These are phyloP conservation scores for Glebionis coronaria DNA, from an alignment of 129 eudicot species.

Conservation along the genomic window DNA sequence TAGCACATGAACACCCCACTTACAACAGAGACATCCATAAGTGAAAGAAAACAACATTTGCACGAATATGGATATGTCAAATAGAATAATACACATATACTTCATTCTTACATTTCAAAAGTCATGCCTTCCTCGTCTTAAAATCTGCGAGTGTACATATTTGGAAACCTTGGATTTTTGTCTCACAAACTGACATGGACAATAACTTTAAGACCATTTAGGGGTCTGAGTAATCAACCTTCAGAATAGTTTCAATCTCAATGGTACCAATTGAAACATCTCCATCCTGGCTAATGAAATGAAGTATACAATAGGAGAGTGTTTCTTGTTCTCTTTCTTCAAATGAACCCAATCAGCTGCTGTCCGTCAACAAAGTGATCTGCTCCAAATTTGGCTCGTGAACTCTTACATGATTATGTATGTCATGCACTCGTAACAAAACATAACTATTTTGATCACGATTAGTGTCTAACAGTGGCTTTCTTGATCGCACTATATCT, in stretches of 20 bases:
- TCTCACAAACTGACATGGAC: conserved; percentile 77
- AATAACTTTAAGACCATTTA: conserved; percentile 74
- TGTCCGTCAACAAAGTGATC: conserved; percentile 67
- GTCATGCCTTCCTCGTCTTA: no score
- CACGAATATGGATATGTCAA: no score
- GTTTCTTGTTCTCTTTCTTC: conserved; percentile 57
- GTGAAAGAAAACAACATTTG: no score
- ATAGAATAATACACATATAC: no score
- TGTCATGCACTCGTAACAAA: conserved; percentile 65
- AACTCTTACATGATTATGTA: conserved; percentile 76
- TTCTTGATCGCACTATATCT: conserved; percentile 83
- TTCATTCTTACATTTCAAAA: no score
- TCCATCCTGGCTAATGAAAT: conserved; percentile 67
- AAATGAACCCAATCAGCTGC: conserved; percentile 88
- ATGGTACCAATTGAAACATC: conserved; percentile 55
- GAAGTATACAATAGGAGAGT: conserved; percentile 76
- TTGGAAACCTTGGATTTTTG: conserved; percentile 56
- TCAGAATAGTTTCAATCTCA: conserved; percentile 68
- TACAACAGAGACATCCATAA: no score
- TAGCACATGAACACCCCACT: no score
- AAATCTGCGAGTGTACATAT: no score
- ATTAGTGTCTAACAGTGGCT: conserved; percentile 36
- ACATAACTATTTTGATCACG: no score
- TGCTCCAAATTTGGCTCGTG: conserved; percentile 67
- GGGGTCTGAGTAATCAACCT: conserved; percentile 53